Percentiles rank a stretch among this genome's conserved stretches.
phyloP scores from a whole-genome alignment of 2,329 filamentous ascomycete genomes.

The Cladosporium sp. region DNA sequence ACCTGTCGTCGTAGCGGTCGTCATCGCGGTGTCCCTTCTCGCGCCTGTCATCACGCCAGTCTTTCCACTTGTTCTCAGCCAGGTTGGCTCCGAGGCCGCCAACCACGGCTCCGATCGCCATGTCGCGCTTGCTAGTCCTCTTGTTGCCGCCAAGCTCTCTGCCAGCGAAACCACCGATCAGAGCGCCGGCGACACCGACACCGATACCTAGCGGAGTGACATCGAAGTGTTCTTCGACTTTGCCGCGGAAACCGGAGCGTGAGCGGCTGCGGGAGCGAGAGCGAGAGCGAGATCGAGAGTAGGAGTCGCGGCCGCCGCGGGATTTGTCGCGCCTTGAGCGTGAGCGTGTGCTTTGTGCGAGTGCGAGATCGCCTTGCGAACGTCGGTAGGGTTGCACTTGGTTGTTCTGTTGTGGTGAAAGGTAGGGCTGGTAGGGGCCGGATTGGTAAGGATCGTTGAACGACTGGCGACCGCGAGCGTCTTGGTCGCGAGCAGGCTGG shows the following conservation, averaged over 20 bases:
- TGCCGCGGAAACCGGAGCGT: slow-evolving; percentile 30
- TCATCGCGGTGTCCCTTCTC: slow-evolving; percentile 23
- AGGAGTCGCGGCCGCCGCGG: slow-evolving; percentile 27
- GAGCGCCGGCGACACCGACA: slow-evolving; percentile 38
- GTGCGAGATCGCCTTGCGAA: slow-evolving; percentile 28
- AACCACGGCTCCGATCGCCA: slow-evolving; percentile 38
- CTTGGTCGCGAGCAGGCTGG: slow-evolving; percentile 32
- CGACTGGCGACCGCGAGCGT: slow-evolving; percentile 22
- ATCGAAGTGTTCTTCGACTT: slow-evolving; percentile 39
- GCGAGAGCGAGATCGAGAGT: slow-evolving; percentile 26
- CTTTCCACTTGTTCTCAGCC: slow-evolving; percentile 37
- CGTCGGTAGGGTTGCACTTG: slow-evolving; percentile 30
- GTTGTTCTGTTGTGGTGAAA: slow-evolving; percentile 19
- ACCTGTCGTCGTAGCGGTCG: slow-evolving; percentile 16
- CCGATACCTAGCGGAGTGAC: slow-evolving; percentile 36
- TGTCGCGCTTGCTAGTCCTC: slow-evolving; percentile 37
- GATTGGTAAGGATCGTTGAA: slow-evolving; percentile 21
- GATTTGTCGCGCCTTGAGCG: slow-evolving; percentile 30
- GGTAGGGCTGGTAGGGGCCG: slow-evolving; percentile 17
- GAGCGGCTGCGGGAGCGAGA: slow-evolving; percentile 32
- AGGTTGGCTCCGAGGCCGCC: slow-evolving; percentile 39
- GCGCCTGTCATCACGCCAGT: slow-evolving; percentile 33
- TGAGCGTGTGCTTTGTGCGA: slow-evolving; percentile 25
- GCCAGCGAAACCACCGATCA: slow-evolving; percentile 39
- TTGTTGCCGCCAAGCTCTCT: slow-evolving; percentile 34